Base-by-base conservation (phyloP, 2,329 filamentous ascomycete species). In the Cercospora sesami region DNA sequence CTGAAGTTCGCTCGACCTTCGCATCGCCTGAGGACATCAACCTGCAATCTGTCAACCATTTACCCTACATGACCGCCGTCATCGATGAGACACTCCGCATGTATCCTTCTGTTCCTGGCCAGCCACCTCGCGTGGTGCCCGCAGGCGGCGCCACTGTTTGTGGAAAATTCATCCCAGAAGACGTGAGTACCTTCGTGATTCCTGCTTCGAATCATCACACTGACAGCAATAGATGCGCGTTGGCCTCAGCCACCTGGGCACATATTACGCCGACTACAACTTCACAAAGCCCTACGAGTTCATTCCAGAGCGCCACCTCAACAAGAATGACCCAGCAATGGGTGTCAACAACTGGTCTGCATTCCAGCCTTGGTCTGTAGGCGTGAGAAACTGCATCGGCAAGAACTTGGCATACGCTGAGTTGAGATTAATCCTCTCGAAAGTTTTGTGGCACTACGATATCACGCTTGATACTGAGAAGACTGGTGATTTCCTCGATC, bases 261-360 rank as follows among this genome's bases (percentile, higher is more conserved):
- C 51, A 7, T 48, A 62, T 48, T 59, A 63, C 62, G 57, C 33
- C 6, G 28, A 33, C 10, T 42, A 28, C 18, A 70, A 72, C 36
- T 73, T 73, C 63, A 62, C 64, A 45, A 59, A 67, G 18, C 68
- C 75, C 3, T 63, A 71, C 16, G 69, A 68, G 10, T 76, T 73
- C 61, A 63, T 72, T 6, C 73, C 74, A 6, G 74, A 75, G 64
- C 70, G 80, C 10, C 82, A 79, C 79, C 69, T 83, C 7, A 51
- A 63, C 60, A 73, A 74, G 1, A 73, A 75, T 55, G 71, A 76
- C 9, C 65, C 73, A 5, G 59, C 69, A 4, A 70, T 69, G 55
- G 82, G 77, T 61, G 72, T 67, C 12, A 68, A 73, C 12, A 78
- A 76, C 69, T 73, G 76, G 30, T 67, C 60, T 18, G 70, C 69